phyloP scores from a whole-genome alignment of 2,329 filamentous ascomycete genomes.

The Colletotrichum spinosum region DNA sequence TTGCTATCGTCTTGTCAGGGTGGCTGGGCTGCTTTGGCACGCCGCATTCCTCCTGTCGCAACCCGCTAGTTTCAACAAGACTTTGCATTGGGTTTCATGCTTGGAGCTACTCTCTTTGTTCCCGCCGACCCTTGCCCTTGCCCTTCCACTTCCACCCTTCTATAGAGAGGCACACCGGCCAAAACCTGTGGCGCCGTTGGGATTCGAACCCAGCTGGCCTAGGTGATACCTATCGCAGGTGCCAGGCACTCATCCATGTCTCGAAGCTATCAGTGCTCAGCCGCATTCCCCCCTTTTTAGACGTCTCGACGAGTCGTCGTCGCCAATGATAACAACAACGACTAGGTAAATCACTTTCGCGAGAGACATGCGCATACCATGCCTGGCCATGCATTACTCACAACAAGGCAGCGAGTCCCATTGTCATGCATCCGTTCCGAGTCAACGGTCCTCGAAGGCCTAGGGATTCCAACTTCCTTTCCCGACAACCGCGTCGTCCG shows the following conservation, averaged over 20 bases:
- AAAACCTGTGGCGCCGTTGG: no score
- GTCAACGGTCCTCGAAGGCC: constrained; percentile 11
- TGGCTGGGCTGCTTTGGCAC: constrained; percentile 4
- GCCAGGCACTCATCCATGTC: neutral
- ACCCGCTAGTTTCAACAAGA: constrained; percentile 33
- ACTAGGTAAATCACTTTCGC: neutral
- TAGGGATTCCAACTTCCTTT: no score
- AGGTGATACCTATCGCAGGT: neutral
- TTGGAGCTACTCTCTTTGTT: constrained; percentile 18
- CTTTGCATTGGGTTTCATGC: constrained; percentile 35
- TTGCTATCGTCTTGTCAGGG: constrained; percentile 1
- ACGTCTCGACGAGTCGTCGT: neutral
- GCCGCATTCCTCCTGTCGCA: constrained; percentile 15
- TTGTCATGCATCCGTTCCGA: constrained; percentile 4
- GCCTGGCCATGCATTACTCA: neutral
- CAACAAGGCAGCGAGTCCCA: no score
- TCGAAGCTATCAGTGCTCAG: constrained; percentile 29
- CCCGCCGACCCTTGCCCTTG: neutral
- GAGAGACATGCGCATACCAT: constrained; percentile 11
- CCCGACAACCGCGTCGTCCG: neutral
- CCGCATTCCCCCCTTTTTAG: constrained; percentile 8
- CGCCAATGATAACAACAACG: neutral
- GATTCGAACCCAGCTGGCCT: neutral
- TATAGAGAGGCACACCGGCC: no score
- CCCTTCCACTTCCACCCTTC: neutral